Evolutionary conservation across 169 alveolate species (phyloP).

Genomic region (Cryptosporidium tyzzeri): DNA sequence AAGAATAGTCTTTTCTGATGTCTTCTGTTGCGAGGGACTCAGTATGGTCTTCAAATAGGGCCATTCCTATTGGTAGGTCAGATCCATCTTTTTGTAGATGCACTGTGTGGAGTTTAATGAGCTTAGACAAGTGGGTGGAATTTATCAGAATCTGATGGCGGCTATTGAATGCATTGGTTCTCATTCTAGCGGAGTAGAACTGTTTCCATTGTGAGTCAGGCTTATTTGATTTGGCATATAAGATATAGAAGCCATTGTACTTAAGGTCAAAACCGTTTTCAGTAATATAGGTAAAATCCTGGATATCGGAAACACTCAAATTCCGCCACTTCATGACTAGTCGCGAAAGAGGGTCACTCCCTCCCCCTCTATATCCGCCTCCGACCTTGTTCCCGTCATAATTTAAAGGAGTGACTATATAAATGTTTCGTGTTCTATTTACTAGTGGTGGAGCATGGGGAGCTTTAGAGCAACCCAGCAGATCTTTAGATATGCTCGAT

Average conservation of each 20-base stretch:
- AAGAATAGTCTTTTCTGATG: neutral
- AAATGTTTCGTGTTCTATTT: slow-evolving; percentile 41
- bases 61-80: slow-evolving; percentile 72
- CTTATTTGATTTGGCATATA: slow-evolving; percentile 36
- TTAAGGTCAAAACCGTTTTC: slow-evolving; percentile 44
- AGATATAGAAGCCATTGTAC: slow-evolving; percentile 49
- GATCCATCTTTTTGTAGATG: slow-evolving; percentile 62
- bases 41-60: slow-evolving; percentile 62
- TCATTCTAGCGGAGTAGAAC: slow-evolving; percentile 72
- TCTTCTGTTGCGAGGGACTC: slow-evolving; percentile 37
- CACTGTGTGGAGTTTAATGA: slow-evolving; percentile 46
- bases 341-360: slow-evolving; percentile 51
- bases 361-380: slow-evolving; percentile 73
- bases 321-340: slow-evolving; percentile 53
- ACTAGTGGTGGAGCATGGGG: slow-evolving; percentile 51
- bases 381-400: slow-evolving; percentile 74
- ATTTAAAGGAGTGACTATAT: slow-evolving; percentile 62
- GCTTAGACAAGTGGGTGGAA: slow-evolving; percentile 40
- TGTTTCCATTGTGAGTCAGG: slow-evolving; percentile 50
- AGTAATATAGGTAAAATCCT: slow-evolving; percentile 41
- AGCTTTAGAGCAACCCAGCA: slow-evolving; percentile 8
- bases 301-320: slow-evolving; percentile 19
- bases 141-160: slow-evolving; percentile 34
- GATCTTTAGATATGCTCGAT: slow-evolving; percentile 10
- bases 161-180: slow-evolving; percentile 50